Base-by-base conservation (phyloP, 2,329 filamentous ascomycete species). In the Fulvia fulva region DNA sequence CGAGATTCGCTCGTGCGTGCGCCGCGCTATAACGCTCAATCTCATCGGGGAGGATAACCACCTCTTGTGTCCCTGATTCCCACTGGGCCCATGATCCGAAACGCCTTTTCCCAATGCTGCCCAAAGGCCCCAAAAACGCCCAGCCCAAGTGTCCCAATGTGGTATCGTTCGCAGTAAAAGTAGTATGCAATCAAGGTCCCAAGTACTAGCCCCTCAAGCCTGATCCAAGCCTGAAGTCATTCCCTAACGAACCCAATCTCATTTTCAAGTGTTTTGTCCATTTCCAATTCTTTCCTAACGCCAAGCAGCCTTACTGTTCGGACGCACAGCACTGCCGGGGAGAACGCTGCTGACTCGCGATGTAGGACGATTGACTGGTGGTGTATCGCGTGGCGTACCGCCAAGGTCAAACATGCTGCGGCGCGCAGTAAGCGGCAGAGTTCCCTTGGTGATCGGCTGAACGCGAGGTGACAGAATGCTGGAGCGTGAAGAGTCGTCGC, bases 391-490 rank as follows among this genome's bases (percentile, higher is more conserved):
- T 22, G 55, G 43, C 12, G 55, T 51, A 21, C 55, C 37, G 28
- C 46, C 37, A 19, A 64, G 49, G 37, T 64, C 62, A 51, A 64
- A 58, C 62, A 64, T 64, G 43, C 62, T 64, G 55, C 61, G 59
- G 16, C 62, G 57, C 21, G 47, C 46, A 11, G 51, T 54, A 21
- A 59, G 53, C 11, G 59, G 57, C 14, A 53, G 53, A 23, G 62
- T 53, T 37, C 53, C 58, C 70, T 87, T 88, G 66, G 81, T 78
- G 26, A 87, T 78, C 1, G 84, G 81, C 19, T 83, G 76, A 26
- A 65, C 80, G 32, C 85, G 78, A 26, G 87, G 86, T 64, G 83
- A 86, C 51, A 88, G 74, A 14, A 88, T 84, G 57, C 79, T 64
- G 51, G 51, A 83, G 4, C 67, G 63, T 30, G 58, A 59, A 47